phyloP scores from a whole-genome alignment of 345 rosid species.

The Iberis pinnata region DNA sequence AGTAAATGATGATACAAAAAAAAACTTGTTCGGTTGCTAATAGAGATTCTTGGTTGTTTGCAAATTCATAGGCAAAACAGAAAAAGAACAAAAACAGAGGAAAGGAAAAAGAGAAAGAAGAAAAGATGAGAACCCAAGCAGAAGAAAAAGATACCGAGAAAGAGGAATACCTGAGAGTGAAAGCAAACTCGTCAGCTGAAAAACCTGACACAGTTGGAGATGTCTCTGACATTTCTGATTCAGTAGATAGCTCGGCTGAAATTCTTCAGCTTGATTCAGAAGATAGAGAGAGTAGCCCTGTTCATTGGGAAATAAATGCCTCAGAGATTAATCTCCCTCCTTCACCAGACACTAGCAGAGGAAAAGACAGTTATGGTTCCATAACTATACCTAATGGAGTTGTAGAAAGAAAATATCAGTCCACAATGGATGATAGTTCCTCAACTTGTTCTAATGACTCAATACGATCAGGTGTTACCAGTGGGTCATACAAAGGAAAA shows the following conservation, averaged over 20 bases:
- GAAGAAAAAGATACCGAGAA: conserved; percentile 41
- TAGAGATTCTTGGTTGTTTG: conserved; percentile 17
- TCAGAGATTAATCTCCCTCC: conserved; percentile 59
- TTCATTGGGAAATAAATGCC: conserved; percentile 76
- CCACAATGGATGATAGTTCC: conserved; percentile 81
- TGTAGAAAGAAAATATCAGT: conserved; percentile 50
- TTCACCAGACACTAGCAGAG: conserved; percentile 52
- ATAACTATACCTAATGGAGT: conserved; percentile 56
- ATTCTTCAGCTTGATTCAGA: conserved; percentile 68
- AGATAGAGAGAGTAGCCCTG: conserved; percentile 71
- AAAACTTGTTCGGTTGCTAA: conserved; percentile 7
- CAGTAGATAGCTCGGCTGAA: conserved; percentile 59
- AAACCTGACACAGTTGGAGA: conserved; percentile 62
- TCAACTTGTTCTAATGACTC: conserved; percentile 96
- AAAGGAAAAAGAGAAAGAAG: conserved; percentile 75
- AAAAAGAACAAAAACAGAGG: conserved; percentile 77
- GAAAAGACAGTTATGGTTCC: conserved; percentile 38
- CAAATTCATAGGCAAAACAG: conserved; percentile 61
- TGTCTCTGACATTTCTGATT: conserved; percentile 75
- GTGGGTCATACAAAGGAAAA: conserved; percentile 54
- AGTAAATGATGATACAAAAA: too few species aligned
- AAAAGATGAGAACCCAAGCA: conserved; percentile 35
- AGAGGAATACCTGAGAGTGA: too few species aligned
- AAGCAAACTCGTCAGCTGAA: conserved; percentile 42
- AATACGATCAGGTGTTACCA: conserved; percentile 56